These are phyloP conservation scores for Coelastrella sp. DNA, from an alignment of 139 green algal genomes.

Conservation along the genomic window DNA sequence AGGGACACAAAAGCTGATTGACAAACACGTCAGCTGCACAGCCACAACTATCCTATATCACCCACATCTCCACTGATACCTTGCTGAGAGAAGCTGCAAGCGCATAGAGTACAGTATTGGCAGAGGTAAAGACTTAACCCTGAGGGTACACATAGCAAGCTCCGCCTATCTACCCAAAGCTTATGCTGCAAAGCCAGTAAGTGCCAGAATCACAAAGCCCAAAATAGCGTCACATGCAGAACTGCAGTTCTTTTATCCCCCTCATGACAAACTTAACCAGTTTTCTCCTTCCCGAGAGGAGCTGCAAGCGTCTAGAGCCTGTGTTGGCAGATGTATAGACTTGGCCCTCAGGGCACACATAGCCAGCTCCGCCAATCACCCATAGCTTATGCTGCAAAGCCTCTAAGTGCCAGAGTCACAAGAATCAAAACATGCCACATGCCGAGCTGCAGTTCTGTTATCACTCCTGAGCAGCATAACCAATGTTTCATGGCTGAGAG, in stretches of 20 bases:
- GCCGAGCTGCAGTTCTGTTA: too few relatives aligned
- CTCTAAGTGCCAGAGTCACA: too few relatives aligned
- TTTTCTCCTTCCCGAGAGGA: conserved; percentile 46
- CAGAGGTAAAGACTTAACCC: conserved; percentile 70
- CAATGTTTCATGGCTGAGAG: conserved; percentile 47
- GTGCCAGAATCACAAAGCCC: background rate
- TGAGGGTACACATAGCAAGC: too few relatives aligned
- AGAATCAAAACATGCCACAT: background rate
- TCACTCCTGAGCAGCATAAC: background rate
- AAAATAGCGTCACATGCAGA: background rate
- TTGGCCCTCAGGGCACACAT: background rate
- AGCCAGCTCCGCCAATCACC: background rate
- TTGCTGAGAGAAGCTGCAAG: conserved; percentile 66
- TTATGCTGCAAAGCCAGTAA: too few relatives aligned
- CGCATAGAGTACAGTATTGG: conserved; percentile 76
- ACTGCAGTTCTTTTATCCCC: too few relatives aligned
- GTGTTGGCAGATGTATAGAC: too few relatives aligned
- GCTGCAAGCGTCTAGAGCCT: too few relatives aligned
- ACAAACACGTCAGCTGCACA: background rate
- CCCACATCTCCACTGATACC: background rate
- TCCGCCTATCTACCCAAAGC: too few relatives aligned
- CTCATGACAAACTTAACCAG: background rate
- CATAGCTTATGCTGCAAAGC: too few relatives aligned
- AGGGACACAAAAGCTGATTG: too few relatives aligned
- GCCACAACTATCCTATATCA: too few relatives aligned